Percentiles rank a stretch among this genome's conserved stretches.
Conservation (phyloP, 306 rosid species). For the Cicer pinnatifidum region DNA sequence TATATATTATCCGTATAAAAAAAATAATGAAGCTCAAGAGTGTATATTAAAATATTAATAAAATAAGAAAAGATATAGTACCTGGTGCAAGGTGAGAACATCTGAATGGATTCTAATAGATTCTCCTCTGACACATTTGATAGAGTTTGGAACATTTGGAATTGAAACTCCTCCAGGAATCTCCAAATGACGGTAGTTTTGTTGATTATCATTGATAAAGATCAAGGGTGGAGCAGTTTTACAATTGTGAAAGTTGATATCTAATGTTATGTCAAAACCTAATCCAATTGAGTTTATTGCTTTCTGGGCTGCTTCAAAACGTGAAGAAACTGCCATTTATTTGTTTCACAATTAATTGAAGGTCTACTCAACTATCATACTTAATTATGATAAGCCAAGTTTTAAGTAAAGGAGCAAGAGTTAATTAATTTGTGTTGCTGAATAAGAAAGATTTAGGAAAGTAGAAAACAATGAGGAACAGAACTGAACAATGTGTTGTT, state of each 20-base stretch:
- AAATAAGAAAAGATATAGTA: background rate
- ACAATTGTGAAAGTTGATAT: slow-evolving; percentile 43
- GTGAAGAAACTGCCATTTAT: slow-evolving; percentile 59
- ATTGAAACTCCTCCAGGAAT: slow-evolving; percentile 72
- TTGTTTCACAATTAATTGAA: background rate
- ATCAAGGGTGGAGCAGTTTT: slow-evolving; percentile 67
- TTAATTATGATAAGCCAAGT: too few species aligned
- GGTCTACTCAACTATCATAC: too few species aligned
- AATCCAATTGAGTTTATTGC: slow-evolving; percentile 78
- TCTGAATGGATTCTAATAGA: slow-evolving; percentile 67
- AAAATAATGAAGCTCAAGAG: too few species aligned
- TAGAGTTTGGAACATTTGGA: slow-evolving; percentile 63
- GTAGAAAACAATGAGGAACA: too few species aligned
- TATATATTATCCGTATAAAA: too few species aligned
- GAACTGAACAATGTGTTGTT: too few species aligned
- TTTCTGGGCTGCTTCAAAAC: slow-evolving; percentile 55
- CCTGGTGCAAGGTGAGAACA: slow-evolving; percentile 75
- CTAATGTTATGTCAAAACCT: slow-evolving; percentile 54
- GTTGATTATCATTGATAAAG: slow-evolving; percentile 46
- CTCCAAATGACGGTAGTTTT: slow-evolving; percentile 45
- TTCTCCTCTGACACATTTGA: slow-evolving; percentile 80
- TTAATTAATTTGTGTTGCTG: too few species aligned
- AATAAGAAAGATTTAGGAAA: too few species aligned
- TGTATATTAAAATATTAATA: too few species aligned
- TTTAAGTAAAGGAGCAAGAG: too few species aligned